Percentiles rank a stretch among this genome's conserved stretches.
Conservation (phyloP, 1,284 basidiomycete genomes). For the Trichosporon sp. region DNA sequence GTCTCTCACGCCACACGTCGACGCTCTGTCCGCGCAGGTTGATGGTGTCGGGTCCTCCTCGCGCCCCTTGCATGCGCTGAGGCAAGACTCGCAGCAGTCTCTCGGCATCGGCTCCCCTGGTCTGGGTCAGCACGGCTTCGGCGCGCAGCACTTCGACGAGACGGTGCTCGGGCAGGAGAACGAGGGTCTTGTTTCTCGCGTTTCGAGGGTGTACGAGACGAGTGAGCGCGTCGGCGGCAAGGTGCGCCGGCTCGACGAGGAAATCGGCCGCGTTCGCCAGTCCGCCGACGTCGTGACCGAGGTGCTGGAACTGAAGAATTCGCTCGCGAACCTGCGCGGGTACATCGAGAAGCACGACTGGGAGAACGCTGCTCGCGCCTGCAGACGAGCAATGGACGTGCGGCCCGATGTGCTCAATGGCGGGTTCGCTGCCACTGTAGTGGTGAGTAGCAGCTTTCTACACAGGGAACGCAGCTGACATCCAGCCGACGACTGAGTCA, state of each 20-base stretch:
- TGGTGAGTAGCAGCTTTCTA: constrained; percentile 60
- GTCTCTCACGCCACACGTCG: constrained; percentile 61
- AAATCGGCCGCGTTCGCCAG: constrained; percentile 79
- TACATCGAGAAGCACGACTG: constrained; percentile 85
- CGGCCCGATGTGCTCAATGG: constrained; percentile 72
- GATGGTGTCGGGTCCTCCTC: constrained; percentile 31
- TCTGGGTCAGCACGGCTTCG: constrained; percentile 29
- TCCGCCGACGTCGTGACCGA: constrained; percentile 78
- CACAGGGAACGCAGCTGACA: not conserved
- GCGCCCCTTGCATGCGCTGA: not conserved
- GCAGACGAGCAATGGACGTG: constrained; percentile 80
- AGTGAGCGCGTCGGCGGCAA: constrained; percentile 85
- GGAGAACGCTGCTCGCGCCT: constrained; percentile 88
- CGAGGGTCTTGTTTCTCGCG: constrained; percentile 44
- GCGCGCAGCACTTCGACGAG: constrained; percentile 6
- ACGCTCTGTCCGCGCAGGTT: constrained; percentile 62
- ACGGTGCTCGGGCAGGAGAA: constrained; percentile 21
- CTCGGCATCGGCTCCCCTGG: constrained; percentile 15
- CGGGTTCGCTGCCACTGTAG: constrained; percentile 77
- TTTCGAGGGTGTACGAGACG: constrained; percentile 56
- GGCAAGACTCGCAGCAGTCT: not conserved
- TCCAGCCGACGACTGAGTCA: constrained; percentile 79
- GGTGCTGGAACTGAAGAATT: constrained; percentile 87
- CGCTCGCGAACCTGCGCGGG: constrained; percentile 66
- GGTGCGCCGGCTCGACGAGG: constrained; percentile 80